Base-by-base conservation (phyloP, 257 asterid genomes). In the Plantago major region DNA sequence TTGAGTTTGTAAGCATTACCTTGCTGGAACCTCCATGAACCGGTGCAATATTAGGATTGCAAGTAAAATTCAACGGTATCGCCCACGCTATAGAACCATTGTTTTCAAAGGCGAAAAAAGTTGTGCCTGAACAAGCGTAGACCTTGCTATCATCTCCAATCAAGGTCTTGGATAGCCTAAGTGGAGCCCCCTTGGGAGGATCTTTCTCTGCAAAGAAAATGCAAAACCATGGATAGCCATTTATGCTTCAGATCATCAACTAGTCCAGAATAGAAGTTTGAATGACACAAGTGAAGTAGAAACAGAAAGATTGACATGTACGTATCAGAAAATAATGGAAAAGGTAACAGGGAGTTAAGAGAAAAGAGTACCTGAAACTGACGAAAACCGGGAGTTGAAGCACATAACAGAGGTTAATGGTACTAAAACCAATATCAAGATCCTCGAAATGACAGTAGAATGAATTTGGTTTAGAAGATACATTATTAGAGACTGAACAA, bases 1-100 rank as follows among this genome's bases (percentile, higher is more conserved):
- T 66, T 37, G 12, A 5, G 48, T 63, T 22, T n/a, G 3, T 44
- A 73, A 44, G 49, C 15, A 72, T 67, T 80, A 73, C 99, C 96
- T 78, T 85, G 54, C 75, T 78, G 45, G 96, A 79, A 18, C 89
- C 97, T 50, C 96, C 99, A 33, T 74, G 73, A 56, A 81, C 79
- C 1, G 99, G 97, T 49, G 88, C 76, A 54, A 85, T 78, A 60
- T 52, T 70, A 30, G 71, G 12, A 53, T 60, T 81, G 85, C 99
- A 89, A 1, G 80, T 76, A 33, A 74, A 82, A 61, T 77, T 80
- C 55, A 93, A 82, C 47, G 72, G 63, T 22, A 83, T 52, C 2
- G 74, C 75, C 99, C 97, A 89, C 12, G 92, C 84, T 52, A 89
- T 68, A 15, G 95, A 72, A 15, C 97, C 99, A 47, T 93, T 93